Conservation (phyloP, 2,329 filamentous ascomycete genomes). For the Arachnopeziza araneosa region DNA sequence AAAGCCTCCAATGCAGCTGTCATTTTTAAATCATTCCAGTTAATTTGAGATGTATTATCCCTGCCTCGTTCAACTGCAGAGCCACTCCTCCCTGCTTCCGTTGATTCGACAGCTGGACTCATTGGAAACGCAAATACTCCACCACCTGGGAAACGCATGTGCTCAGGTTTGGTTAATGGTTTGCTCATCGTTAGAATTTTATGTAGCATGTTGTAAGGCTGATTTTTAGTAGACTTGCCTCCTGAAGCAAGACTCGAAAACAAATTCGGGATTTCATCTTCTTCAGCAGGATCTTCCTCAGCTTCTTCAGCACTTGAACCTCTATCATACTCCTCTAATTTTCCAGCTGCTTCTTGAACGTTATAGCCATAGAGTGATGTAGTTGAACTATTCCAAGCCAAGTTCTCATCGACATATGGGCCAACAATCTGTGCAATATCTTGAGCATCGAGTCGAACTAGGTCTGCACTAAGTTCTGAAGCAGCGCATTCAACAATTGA, state of each 20-base stretch:
- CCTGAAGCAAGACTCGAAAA: not conserved
- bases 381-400: slow-evolving; percentile 39
- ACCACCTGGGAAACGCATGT: not conserved
- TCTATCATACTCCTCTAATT: slow-evolving; percentile 44
- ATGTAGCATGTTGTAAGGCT: not conserved
- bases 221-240: not conserved
- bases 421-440: slow-evolving; percentile 66
- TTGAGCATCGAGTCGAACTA: slow-evolving; percentile 63
- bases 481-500: slow-evolving; percentile 60
- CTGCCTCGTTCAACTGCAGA: not conserved
- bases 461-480: slow-evolving; percentile 54
- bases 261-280: not conserved
- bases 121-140: not conserved
- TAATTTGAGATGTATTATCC: not conserved
- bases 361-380: slow-evolving; percentile 52
- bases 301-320: slow-evolving; percentile 36
- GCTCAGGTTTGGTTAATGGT: not conserved
- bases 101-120: not conserved
- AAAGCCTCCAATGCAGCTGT: slow-evolving; percentile 43
- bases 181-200: not conserved
- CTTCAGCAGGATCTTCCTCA: slow-evolving; percentile 31
- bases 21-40: slow-evolving; percentile 7
- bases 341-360: slow-evolving; percentile 49
- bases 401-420: slow-evolving; percentile 61
- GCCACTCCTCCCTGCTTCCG: not conserved